Conservation (phyloP, 495 filamentous ascomycete genomes). For the Evansstolkia leycettana region DNA sequence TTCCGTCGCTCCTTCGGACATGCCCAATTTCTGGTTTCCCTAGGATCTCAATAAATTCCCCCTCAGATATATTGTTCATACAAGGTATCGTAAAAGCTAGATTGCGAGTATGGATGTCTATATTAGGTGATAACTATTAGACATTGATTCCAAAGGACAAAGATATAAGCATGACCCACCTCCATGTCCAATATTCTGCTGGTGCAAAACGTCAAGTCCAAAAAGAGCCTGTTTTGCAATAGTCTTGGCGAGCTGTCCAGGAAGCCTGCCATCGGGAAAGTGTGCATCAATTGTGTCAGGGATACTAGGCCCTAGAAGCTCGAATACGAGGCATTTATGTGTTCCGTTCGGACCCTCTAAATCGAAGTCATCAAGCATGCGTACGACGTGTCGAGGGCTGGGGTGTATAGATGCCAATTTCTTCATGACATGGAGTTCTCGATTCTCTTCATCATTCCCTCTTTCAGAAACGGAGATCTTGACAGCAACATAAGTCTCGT, state of each 20-base stretch:
- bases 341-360: constrained; percentile 30
- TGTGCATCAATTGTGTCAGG: constrained; percentile 14
- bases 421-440: constrained; percentile 16
- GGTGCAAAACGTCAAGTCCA: constrained; percentile 29
- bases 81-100: constrained; percentile 24
- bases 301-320: constrained; percentile 30
- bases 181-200: constrained; percentile 29
- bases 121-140: constrained; percentile 6
- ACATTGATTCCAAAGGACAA: constrained; percentile 3
- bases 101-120: constrained; percentile 38
- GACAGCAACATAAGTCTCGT: constrained; percentile 16
- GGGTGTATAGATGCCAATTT: constrained; percentile 10
- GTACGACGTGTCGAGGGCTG: constrained; percentile 13
- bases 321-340: constrained; percentile 34
- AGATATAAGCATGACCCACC: constrained; percentile 19
- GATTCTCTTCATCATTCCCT: constrained; percentile 6
- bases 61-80: constrained; percentile 12
- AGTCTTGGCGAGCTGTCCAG: constrained; percentile 25
- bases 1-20: constrained; percentile 20
- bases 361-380: constrained; percentile 27
- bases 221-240: constrained; percentile 30
- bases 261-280: constrained; percentile 22
- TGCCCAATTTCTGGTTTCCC: constrained; percentile 23
- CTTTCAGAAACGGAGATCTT: constrained; percentile 17
- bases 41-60: constrained; percentile 19